Conservation (phyloP, 2,329 filamentous ascomycete genomes). For the Botrytis aclada region DNA sequence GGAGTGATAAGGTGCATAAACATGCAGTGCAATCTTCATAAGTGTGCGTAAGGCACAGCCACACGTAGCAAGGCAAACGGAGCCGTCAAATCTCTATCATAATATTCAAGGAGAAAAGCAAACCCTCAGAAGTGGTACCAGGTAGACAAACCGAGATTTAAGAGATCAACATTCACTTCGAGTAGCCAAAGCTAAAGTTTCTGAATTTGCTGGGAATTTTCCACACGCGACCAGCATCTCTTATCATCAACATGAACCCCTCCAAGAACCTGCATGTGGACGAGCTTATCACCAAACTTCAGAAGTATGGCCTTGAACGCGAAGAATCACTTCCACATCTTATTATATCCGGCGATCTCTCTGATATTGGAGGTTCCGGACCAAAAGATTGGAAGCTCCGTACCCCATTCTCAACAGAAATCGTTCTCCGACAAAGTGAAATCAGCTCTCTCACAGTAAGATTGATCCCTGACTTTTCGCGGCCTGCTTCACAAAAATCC, state of each 20-base stretch:
- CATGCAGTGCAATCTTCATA: slow-evolving; percentile 1
- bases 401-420: slow-evolving; percentile 12
- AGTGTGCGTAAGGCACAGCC: slow-evolving; percentile 11
- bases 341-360: slow-evolving; percentile 6
- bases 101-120: slow-evolving; percentile 2
- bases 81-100: neutral
- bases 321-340: slow-evolving; percentile 12
- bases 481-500: neutral
- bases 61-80: slow-evolving; percentile 8
- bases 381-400: neutral
- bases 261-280: slow-evolving; percentile 38
- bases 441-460: neutral
- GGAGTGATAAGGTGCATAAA: slow-evolving; percentile 7
- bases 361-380: neutral
- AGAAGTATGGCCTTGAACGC: slow-evolving; percentile 2
- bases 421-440: slow-evolving; percentile 9
- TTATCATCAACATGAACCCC: slow-evolving; percentile 12
- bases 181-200: neutral
- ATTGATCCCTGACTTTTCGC: slow-evolving; percentile 14
- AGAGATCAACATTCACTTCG: neutral
- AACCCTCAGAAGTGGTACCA: neutral
- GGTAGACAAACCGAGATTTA: neutral
- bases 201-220: neutral
- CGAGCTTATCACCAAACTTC: slow-evolving; percentile 52
- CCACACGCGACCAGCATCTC: neutral